Evolutionary conservation across 768 basidiomycete species (phyloP), one percentile per base, ranked within the genome.

Genomic region (Amanita subjunquillea): DNA sequence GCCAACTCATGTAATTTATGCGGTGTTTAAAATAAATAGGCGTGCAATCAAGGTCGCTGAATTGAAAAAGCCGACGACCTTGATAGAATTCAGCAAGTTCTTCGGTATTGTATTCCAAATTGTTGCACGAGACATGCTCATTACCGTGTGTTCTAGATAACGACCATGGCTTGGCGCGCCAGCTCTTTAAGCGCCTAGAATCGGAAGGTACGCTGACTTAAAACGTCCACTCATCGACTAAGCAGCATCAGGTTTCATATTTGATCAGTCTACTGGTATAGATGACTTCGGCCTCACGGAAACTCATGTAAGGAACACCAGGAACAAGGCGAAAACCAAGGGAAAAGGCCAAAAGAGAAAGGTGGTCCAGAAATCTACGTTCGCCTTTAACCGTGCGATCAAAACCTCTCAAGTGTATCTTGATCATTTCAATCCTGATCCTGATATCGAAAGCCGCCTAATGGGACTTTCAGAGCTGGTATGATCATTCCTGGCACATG

Each of bases 41-140:
- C 75, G 83, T 45, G 83, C 85, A 13, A 82, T 88, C 58, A 88
- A 88, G 62, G 66, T 83, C 37, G 80, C 75, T 29, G 84, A 89
- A 62, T 63, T 65, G 10, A 60, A 74, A 48, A 70, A 69, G 30
- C 70, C 70, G 2, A 68, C 63, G 56, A 76, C 62, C 32, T 67
- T 65, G 29, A 56, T 73, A 10, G 73, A 77, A 46, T 89, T 89
- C 62, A 72, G 76, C 48, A 81, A 78, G 58, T 62, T 72, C 30
- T 76, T 83, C 37, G 84, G 88, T 83, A 58, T 73, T 67, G 5
- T 7, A 12, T 40, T 17, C 32, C 2, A 32, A 29, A 38, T 23
- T 17, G 30, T 42, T 51, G 4, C 27, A 25, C 27, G 34, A 12
- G 12, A 34, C 13, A 34, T 10, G 32, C 4, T 34, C 34, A 13